Conservation (phyloP, 2,329 filamentous ascomycete genomes). For the Sclerotiophoma versabilis region DNA sequence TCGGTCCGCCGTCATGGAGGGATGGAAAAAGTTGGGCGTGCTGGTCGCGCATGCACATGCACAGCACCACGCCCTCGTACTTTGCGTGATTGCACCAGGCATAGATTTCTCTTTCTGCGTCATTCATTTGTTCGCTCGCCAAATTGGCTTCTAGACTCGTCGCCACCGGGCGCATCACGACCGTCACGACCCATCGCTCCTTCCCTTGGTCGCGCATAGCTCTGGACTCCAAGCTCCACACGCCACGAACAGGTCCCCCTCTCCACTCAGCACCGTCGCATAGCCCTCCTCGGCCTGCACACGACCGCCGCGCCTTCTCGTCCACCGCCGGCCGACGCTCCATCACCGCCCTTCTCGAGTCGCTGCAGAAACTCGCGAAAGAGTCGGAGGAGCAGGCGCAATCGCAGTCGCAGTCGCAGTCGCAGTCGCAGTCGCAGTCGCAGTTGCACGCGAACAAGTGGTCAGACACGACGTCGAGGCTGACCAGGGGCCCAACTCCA, state of each 20-base stretch:
- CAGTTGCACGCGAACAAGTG: background rate
- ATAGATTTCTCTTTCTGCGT: slow-evolving; percentile 6
- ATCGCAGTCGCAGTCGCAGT: background rate
- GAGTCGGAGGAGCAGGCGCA: background rate
- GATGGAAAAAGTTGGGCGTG: slow-evolving; percentile 13
- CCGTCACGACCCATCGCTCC: slow-evolving; percentile 25
- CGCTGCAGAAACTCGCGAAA: slow-evolving; percentile 6
- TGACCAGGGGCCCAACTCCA: background rate
- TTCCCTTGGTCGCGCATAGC: slow-evolving; percentile 21
- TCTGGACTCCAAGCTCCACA: background rate
- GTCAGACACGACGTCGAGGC: background rate
- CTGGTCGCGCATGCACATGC: background rate
- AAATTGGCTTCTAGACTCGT: slow-evolving; percentile 40
- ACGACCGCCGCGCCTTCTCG: background rate
- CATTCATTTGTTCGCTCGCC: slow-evolving; percentile 22
- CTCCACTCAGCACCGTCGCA: background rate
- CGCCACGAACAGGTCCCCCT: slow-evolving; percentile 9
- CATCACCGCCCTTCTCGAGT: background rate
- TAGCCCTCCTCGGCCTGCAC: background rate
- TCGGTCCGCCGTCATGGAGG: slow-evolving; percentile 11
- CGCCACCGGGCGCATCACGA: slow-evolving; percentile 38
- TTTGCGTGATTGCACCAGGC: slow-evolving; percentile 12
- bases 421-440: background rate
- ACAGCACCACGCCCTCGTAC: background rate
- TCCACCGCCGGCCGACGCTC: background rate